Conservation (phyloP, 495 filamentous ascomycete genomes). For the Daldinia grandis region DNA sequence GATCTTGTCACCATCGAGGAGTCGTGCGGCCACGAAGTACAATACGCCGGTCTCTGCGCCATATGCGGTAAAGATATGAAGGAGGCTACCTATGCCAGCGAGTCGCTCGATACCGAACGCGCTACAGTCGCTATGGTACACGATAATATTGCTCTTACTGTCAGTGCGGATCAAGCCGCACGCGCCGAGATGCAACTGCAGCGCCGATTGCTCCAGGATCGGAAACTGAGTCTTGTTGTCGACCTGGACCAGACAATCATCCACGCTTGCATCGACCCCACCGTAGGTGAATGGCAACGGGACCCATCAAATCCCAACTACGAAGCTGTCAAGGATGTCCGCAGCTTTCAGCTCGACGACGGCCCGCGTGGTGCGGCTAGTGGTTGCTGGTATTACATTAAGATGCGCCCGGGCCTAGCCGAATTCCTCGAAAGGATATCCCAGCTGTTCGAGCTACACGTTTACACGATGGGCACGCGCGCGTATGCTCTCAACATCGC, state of each 20-base stretch:
- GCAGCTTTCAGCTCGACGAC: slow-evolving; percentile 89
- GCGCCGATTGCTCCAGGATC: slow-evolving; percentile 75
- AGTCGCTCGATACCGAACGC: slow-evolving; percentile 70
- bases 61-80: slow-evolving; percentile 99
- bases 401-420: slow-evolving; percentile 90
- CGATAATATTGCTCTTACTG: slow-evolving; percentile 81
- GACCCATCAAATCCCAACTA: slow-evolving; percentile 91
- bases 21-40: slow-evolving; percentile 87
- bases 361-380: slow-evolving; percentile 69
- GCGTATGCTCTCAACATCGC: slow-evolving; percentile 93
- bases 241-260: slow-evolving; percentile 99
- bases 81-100: slow-evolving; percentile 60
- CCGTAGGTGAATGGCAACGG: slow-evolving; percentile 91
- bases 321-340: slow-evolving; percentile 86
- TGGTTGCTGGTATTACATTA: slow-evolving; percentile 95
- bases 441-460: slow-evolving; percentile 89
- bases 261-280: slow-evolving; percentile 96
- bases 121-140: slow-evolving; percentile 94
- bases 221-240: slow-evolving; percentile 92
- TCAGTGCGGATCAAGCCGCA: slow-evolving; percentile 76
- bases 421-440: slow-evolving; percentile 83
- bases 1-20: slow-evolving; percentile 84
- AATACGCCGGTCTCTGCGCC: slow-evolving; percentile 88
- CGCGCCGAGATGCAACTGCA: slow-evolving; percentile 87
- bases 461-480: slow-evolving; percentile 98